Evolutionary conservation across 139 green algal genomes (phyloP).

Genomic region (Closterium sp.): DNA sequence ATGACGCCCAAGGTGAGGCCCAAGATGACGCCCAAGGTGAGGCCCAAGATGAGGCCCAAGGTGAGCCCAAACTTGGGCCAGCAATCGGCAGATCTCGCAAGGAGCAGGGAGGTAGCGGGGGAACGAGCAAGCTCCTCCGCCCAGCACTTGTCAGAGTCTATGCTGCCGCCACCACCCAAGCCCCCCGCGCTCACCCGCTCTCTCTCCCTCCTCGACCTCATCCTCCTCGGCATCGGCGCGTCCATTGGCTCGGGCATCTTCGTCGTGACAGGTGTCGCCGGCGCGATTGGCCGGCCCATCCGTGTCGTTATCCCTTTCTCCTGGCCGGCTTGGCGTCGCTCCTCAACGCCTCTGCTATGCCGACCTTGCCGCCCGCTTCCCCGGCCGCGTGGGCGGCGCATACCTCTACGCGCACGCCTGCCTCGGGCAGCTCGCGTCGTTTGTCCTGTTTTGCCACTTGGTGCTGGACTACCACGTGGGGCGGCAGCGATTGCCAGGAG

Average conservation of each 20-base stretch:
- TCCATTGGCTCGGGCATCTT: constrained; percentile 87
- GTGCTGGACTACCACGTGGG: constrained; percentile 52
- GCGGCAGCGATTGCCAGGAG: constrained; percentile 41
- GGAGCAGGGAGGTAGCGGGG: too few species aligned
- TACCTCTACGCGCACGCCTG: constrained; percentile 42
- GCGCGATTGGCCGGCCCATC: constrained; percentile 32
- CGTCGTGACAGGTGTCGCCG: constrained; percentile 80
- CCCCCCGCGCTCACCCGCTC: background rate
- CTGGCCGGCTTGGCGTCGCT: constrained; percentile 31
- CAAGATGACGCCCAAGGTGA: too few species aligned
- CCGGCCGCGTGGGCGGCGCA: constrained; percentile 22
- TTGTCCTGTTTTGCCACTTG: constrained; percentile 46
- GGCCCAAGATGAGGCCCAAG: too few species aligned
- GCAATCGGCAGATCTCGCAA: too few species aligned
- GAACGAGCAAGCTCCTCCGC: too few species aligned
- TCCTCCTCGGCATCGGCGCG: constrained; percentile 71
- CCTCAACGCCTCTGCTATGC: constrained; percentile 46
- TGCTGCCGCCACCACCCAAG: background rate
- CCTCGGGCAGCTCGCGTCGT: constrained; percentile 40
- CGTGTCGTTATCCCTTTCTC: constrained; percentile 37
- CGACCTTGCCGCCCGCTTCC: constrained; percentile 36
- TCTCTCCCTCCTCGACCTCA: constrained; percentile 30
- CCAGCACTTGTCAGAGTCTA: background rate
- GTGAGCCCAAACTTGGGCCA: too few species aligned
- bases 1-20: too few species aligned